Percentiles rank a stretch among this genome's conserved stretches.
phyloP scores from a whole-genome alignment of 208 protist species.

The Trichomonas gallinae region DNA sequence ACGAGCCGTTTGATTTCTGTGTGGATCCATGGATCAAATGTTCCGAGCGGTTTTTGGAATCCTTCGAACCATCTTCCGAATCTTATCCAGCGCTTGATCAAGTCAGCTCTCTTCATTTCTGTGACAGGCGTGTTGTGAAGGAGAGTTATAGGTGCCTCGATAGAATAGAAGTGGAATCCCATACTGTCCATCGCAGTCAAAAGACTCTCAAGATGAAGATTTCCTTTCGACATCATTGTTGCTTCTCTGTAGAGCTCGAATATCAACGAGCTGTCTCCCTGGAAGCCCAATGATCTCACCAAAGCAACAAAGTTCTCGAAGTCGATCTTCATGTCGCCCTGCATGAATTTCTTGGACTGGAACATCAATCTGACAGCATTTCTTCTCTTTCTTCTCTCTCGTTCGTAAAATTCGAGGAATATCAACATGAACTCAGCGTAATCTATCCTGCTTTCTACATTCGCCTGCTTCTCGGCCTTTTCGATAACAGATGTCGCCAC shows the following conservation, averaged over 20 bases:
- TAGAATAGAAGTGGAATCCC: neutral
- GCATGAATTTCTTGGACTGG: neutral
- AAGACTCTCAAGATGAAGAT: neutral
- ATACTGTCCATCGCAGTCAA: neutral
- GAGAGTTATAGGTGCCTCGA: neutral
- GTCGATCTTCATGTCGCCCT: neutral
- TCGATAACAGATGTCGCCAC: neutral
- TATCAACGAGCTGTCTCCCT: neutral
- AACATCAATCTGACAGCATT: constrained; percentile 7
- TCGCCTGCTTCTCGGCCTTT: neutral
- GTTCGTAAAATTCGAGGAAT: neutral
- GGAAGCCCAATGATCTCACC: neutral
- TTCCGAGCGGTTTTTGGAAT: neutral
- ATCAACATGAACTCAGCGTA: neutral
- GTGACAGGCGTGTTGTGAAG: neutral
- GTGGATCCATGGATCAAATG: neutral
- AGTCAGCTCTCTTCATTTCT: neutral
- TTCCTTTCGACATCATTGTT: neutral
- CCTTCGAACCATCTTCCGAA: neutral
- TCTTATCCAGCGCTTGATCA: neutral
- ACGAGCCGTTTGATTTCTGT: neutral
- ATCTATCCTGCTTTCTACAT: neutral
- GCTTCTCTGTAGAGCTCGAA: neutral
- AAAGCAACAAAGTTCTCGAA: neutral
- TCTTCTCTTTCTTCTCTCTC: neutral